phyloP scores from a whole-genome alignment of 2,329 filamentous ascomycete genomes.

The Zopfia rhizophila region DNA sequence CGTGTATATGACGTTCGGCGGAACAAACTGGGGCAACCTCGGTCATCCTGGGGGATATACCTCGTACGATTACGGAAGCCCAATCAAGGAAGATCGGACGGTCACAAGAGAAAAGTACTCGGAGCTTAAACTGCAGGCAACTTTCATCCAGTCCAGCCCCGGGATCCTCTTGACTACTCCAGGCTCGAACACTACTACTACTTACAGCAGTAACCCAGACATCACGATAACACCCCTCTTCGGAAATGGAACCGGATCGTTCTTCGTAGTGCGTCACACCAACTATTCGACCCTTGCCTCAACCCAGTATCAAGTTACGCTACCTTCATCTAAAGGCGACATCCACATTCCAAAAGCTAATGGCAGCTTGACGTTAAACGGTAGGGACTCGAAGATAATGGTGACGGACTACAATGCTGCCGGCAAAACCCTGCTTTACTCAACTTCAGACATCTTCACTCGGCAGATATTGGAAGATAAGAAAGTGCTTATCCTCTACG shows the following conservation, averaged over 20 bases:
- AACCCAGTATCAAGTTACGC: not conserved
- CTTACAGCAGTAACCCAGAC: too few relatives aligned
- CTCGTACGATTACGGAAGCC: slow-evolving; percentile 66
- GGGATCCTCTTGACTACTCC: slow-evolving; percentile 65
- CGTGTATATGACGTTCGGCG: slow-evolving; percentile 79
- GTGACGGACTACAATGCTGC: slow-evolving; percentile 71
- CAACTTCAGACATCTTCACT: slow-evolving; percentile 72
- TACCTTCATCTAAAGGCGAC: too few relatives aligned
- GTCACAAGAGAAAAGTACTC: slow-evolving; percentile 77
- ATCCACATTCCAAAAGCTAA: too few relatives aligned
- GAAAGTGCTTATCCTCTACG: slow-evolving; percentile 70
- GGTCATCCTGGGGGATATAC: slow-evolving; percentile 67
- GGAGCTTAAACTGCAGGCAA: slow-evolving; percentile 77
- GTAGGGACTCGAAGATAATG: slow-evolving; percentile 71
- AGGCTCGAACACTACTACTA: slow-evolving; percentile 3
- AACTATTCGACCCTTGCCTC: not conserved
- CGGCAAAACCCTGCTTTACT: slow-evolving; percentile 67
- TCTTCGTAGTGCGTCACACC: slow-evolving; percentile 69
- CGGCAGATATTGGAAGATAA: too few relatives aligned
- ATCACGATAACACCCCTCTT: slow-evolving; percentile 69
- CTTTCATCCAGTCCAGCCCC: slow-evolving; percentile 75
- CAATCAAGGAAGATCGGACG: slow-evolving; percentile 73
- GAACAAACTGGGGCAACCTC: slow-evolving; percentile 83
- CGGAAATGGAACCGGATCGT: slow-evolving; percentile 58
- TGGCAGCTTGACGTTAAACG: slow-evolving; percentile 62